Base-by-base conservation (phyloP, 805 yeast genomes). In the Lachancea waltii region DNA sequence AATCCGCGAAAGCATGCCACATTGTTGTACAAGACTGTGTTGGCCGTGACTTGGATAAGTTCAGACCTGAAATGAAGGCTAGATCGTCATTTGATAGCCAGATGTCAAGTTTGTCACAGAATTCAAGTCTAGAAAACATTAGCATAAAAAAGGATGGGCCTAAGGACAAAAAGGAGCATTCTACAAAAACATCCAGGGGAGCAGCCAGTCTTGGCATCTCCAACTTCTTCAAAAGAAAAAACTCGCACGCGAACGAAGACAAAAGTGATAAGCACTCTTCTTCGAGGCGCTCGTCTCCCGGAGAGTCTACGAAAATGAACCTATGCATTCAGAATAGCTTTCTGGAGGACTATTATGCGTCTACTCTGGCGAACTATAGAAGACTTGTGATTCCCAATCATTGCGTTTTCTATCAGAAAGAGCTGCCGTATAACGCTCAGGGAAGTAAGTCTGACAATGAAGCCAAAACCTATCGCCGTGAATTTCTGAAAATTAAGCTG, bases 201-300 rank as follows among this genome's bases (percentile, higher is more conserved):
- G 34, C 45, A 14, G 33, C 40, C 11, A 45, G 51, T 29, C 45
- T 56, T 10, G 58, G 59, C 3, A 40, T 56, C 16, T 55, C 54
- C 6, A 51, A 46, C 22, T 46, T 57, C 21, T 57, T 57, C 30
- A 55, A 48, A 34, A 50, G 58, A 27, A 57, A 51, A 33, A 28
- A 22, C 20, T 31, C 38, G 6, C 32, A 31, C 14, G 20, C 34
- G 21, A 30, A 19, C 14, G 18, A 16, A 3, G 30, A 25, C 7
- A 37, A 37, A 18, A 26, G 22, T 19, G 41, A 40, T 3, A 20
- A 33, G 3, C 11, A 23, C 7, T 26, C 13, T 10, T 18, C 18
- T 9, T 24, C 37, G 3, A 29, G 30, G 11, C 37, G 27, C n/a
- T 17, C 32, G 8, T 31, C 41, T 9, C 37, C 36, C 10, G 23